phyloP scores from a whole-genome alignment of 805 yeast genomes.

The Barnettozyma populi region DNA sequence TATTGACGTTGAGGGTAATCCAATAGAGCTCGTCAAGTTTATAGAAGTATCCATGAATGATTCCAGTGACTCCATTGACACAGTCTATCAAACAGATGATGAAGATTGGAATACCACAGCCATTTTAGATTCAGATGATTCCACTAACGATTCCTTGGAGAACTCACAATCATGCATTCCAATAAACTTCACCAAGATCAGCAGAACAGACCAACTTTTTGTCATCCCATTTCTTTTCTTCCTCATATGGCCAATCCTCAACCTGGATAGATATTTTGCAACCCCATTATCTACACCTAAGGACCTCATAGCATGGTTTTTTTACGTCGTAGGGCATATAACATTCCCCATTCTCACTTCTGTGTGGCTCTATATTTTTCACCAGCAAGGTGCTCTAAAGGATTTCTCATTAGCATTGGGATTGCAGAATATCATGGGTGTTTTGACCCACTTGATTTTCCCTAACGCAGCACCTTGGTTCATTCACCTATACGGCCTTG shows the following conservation, averaged over 20 bases:
- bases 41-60: not conserved
- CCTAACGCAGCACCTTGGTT: slow-evolving; percentile 80
- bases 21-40: not conserved
- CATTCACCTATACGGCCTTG: slow-evolving; percentile 54
- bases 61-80: not conserved
- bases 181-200: slow-evolving; percentile 10
- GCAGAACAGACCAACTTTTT: slow-evolving; percentile 13
- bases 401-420: slow-evolving; percentile 53
- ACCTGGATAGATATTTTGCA: slow-evolving; percentile 38
- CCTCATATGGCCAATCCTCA: slow-evolving; percentile 44
- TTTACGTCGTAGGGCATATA: slow-evolving; percentile 58
- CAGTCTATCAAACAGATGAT: slow-evolving; percentile 1
- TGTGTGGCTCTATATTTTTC: slow-evolving; percentile 59
- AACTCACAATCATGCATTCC: slow-evolving; percentile 2
- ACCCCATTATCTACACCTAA: slow-evolving; percentile 37
- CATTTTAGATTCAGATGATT: not conserved
- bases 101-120: not conserved
- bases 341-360: slow-evolving; percentile 57
- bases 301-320: slow-evolving; percentile 56
- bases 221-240: slow-evolving; percentile 34
- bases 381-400: slow-evolving; percentile 56
- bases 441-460: slow-evolving; percentile 51
- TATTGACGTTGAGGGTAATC: slow-evolving; percentile 6
- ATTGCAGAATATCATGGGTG: slow-evolving; percentile 53
- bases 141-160: not conserved